These are phyloP conservation scores for Letharia lupina DNA, from an alignment of 495 filamentous ascomycete species.

Conservation along the genomic window DNA sequence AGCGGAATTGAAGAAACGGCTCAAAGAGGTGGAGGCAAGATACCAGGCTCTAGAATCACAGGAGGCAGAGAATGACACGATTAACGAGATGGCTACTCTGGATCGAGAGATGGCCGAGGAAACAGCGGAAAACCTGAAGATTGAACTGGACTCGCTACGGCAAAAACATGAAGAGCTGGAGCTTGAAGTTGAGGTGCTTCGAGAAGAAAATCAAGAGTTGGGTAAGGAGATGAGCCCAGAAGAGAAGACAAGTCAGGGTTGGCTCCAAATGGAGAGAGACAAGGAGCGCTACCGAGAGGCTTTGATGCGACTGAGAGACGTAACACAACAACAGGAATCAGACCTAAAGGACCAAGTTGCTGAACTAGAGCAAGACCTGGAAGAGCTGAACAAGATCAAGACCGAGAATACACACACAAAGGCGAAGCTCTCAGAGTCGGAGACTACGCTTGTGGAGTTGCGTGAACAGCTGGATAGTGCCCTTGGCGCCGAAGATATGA, in stretches of 20 bases:
- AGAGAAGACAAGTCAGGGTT: slow-evolving; percentile 75
- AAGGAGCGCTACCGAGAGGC: slow-evolving; percentile 87
- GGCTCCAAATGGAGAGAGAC: slow-evolving; percentile 81
- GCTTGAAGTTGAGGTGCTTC: slow-evolving; percentile 77
- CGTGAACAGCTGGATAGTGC: slow-evolving; percentile 86
- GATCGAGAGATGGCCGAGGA: slow-evolving; percentile 98
- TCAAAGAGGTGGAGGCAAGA: slow-evolving; percentile 65
- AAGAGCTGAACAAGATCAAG: slow-evolving; percentile 62
- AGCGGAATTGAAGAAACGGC: slow-evolving; percentile 59
- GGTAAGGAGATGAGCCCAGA: slow-evolving; percentile 79
- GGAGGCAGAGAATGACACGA: slow-evolving; percentile 73
- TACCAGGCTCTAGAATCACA: slow-evolving; percentile 61
- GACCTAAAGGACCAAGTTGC: slow-evolving; percentile 70
- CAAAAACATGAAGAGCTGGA: slow-evolving; percentile 72
- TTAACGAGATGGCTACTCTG: slow-evolving; percentile 78
- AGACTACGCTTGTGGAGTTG: slow-evolving; percentile 76
- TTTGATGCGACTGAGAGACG: slow-evolving; percentile 71
- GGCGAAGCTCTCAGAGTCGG: slow-evolving; percentile 60
- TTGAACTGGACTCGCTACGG: slow-evolving; percentile 71
- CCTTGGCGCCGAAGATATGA: slow-evolving; percentile 80
- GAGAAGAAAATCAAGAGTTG: slow-evolving; percentile 78
- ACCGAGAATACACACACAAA: slow-evolving; percentile 61
- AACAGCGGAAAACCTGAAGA: slow-evolving; percentile 67
- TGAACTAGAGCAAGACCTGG: slow-evolving; percentile 66
- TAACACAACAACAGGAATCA: slow-evolving; percentile 77